Evolutionary conservation across 768 basidiomycete genomes (phyloP), one percentile per base, ranked within the genome.

Genomic region (Termitomyces titanicus): DNA sequence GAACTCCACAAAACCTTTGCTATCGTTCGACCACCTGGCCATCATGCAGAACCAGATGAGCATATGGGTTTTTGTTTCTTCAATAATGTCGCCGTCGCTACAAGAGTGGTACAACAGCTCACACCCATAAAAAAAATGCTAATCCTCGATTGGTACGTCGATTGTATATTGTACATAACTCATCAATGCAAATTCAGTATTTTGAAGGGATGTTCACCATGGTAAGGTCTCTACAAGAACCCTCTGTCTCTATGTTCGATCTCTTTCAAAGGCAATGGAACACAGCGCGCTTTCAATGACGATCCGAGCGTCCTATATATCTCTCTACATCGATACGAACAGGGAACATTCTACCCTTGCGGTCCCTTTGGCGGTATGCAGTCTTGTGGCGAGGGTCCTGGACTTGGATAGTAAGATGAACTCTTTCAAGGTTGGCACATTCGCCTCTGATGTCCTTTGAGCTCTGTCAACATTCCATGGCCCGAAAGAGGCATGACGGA

Each of bases 41-140:
- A 99, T 68, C 97, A 99, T 65, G 95, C 97, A 6, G 97, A 99
- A 67, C 97, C 97, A 5, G 92, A 97, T 60, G 89, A 95, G 66
- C 91, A 93, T 60, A 98, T 98, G 95, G 97, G 97, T 1, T 99
- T 99, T 70, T 98, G 97, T 71, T 97, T 99, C 76, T 97, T 94
- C 75, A 99, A 99, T 70, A 99, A 99, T 66, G 94, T 96, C 33
- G 89, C 97, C 0, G 90, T 99, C 15, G 95, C 95, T 1, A 82
- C 92, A 18, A 83, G 84, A 64, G 89, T 94, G 24, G 84, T 90
- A 18, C 87, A 92, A 66, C 74, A 88, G 58, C 62, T 77, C 52
- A 88, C 89, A 2, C 66, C 79, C 6, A 72, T 92, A 56, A 90
- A 87, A 69, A 90, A 81, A 66, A 86, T 98, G 13, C 66, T 99